phyloP scores from a whole-genome alignment of 2,329 filamentous ascomycete species.

The Alternaria conjuncta region DNA sequence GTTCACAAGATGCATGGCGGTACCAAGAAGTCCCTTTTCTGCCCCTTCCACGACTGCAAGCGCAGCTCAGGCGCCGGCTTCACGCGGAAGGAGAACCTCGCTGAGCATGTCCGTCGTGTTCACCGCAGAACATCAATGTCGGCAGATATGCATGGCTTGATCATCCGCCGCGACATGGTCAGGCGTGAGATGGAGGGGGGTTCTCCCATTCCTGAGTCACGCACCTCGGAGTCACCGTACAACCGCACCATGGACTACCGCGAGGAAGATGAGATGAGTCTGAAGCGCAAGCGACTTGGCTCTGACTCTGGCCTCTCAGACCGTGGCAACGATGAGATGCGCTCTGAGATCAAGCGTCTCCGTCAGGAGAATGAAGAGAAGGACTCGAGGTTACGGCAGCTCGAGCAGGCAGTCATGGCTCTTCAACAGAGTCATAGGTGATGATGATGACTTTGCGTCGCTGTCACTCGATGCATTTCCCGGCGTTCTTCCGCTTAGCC shows the following conservation, averaged over 20 bases:
- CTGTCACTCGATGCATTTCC: not conserved
- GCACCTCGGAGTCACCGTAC: slow-evolving; percentile 35
- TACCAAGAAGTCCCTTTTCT: slow-evolving; percentile 85
- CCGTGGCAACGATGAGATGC: slow-evolving; percentile 42
- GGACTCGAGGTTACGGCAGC: slow-evolving; percentile 44
- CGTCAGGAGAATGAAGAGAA: slow-evolving; percentile 51
- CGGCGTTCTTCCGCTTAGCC: not conserved
- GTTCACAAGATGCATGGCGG: slow-evolving; percentile 91
- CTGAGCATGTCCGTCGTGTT: slow-evolving; percentile 90
- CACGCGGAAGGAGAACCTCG: slow-evolving; percentile 90
- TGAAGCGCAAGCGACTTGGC: slow-evolving; percentile 44
- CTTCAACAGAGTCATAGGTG: slow-evolving; percentile 40
- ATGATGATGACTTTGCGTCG: not conserved
- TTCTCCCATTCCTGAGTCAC: slow-evolving; percentile 29
- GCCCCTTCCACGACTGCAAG: slow-evolving; percentile 86
- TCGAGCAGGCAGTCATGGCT: slow-evolving; percentile 45
- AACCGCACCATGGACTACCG: slow-evolving; percentile 28
- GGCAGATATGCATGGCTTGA: slow-evolving; percentile 41
- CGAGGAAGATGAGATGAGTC: slow-evolving; percentile 32
- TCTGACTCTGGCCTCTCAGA: slow-evolving; percentile 34
- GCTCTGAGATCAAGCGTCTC: slow-evolving; percentile 51
- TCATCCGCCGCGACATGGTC: slow-evolving; percentile 36
- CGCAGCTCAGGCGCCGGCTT: slow-evolving; percentile 88
- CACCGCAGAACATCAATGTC: slow-evolving; percentile 60
- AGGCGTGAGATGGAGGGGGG: slow-evolving; percentile 24